phyloP scores from a whole-genome alignment of 164 flowering plant species.

The Litsea cubeba region DNA sequence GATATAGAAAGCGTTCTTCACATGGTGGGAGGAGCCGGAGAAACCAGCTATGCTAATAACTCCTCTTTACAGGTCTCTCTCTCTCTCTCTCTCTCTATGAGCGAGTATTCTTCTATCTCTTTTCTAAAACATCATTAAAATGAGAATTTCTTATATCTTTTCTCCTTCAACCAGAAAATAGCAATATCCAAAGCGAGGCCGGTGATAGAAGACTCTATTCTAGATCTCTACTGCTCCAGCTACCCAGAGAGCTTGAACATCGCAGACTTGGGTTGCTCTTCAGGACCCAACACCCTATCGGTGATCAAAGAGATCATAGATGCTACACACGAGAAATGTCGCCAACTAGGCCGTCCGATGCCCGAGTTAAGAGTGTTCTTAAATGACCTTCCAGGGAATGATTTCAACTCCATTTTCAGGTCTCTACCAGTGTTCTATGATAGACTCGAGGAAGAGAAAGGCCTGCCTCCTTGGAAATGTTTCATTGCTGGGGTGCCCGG shows the following conservation, averaged over 20 bases:
- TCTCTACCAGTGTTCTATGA: conserved; percentile 27
- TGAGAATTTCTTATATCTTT: neutral
- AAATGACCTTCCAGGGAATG: conserved; percentile 55
- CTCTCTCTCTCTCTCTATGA: no score
- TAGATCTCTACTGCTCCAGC: conserved; percentile 19
- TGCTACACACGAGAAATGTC: conserved; percentile 13
- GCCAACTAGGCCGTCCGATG: neutral
- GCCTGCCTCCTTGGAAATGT: conserved; percentile 24
- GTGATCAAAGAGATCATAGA: conserved; percentile 29
- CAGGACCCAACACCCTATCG: conserved; percentile 61
- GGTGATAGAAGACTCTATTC: conserved; percentile 31
- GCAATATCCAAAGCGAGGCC: conserved; percentile 36
- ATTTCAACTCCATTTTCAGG: conserved; percentile 49
- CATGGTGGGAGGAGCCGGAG: no score
- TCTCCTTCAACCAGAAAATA: conserved; percentile 27
- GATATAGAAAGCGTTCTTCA: no score
- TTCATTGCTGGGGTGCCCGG: conserved; percentile 46
- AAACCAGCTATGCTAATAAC: no score
- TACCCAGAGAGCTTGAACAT: conserved; percentile 26
- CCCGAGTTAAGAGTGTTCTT: conserved; percentile 41
- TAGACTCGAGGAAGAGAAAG: conserved; percentile 15
- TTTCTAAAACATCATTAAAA: neutral
- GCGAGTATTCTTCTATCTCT: no score
- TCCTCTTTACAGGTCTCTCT: no score
- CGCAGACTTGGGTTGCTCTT: conserved; percentile 70